Conservation (phyloP, 345 rosid species). For the Lepidium africanum region DNA sequence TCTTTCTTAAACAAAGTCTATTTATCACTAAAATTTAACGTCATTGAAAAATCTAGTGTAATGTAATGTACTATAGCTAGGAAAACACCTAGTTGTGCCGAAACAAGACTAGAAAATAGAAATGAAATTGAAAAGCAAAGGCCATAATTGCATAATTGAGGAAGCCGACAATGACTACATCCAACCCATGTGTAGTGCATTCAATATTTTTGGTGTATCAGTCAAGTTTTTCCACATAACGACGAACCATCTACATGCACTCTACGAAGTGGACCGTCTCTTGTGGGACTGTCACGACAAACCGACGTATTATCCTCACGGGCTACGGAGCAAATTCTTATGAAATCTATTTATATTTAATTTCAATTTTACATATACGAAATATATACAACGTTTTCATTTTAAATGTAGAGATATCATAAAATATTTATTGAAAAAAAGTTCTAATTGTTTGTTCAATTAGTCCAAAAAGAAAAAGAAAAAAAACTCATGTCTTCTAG, state of each 20-base stretch:
- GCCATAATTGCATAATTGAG: not conserved
- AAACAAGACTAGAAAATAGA: constrained; percentile 4
- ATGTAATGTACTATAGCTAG: not conserved
- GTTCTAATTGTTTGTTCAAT: too few relatives aligned
- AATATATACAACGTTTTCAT: too few relatives aligned
- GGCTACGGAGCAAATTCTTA: not conserved
- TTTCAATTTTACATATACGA: too few relatives aligned
- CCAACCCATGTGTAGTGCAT: constrained; percentile 15
- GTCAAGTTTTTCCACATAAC: not conserved
- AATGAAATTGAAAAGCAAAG: not conserved
- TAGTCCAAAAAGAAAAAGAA: too few relatives aligned
- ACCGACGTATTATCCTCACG: not conserved
- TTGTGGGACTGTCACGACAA: not conserved
- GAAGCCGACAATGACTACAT: constrained; percentile 8
- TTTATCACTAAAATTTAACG: not conserved
- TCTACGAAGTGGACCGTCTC: not conserved
- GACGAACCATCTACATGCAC: constrained; percentile 10
- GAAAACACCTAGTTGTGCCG: not conserved
- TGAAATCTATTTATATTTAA: too few relatives aligned
- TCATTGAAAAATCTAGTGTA: not conserved
- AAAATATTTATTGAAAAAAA: too few relatives aligned
- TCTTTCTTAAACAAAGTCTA: too few relatives aligned
- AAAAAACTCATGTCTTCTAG: too few relatives aligned
- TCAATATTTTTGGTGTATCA: not conserved
- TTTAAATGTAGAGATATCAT: too few relatives aligned